Conservation (phyloP, 2,329 filamentous ascomycete genomes). For the Scedosporium minutisporum region DNA sequence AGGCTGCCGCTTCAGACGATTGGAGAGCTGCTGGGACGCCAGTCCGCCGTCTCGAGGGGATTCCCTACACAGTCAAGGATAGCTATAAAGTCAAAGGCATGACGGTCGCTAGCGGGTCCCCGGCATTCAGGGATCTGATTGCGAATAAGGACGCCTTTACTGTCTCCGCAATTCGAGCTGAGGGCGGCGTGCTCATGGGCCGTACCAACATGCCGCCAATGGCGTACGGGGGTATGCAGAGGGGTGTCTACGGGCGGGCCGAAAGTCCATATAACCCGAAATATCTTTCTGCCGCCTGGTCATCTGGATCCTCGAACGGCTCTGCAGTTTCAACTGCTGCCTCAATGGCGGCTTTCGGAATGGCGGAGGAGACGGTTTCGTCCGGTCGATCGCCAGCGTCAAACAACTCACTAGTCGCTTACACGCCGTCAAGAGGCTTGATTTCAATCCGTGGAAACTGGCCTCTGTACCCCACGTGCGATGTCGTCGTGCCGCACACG, state of each 20-base stretch:
- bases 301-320: slow-evolving; percentile 49
- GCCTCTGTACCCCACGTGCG: too few relatives aligned
- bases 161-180: slow-evolving; percentile 33
- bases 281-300: slow-evolving; percentile 44
- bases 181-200: slow-evolving; percentile 37
- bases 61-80: slow-evolving; percentile 49
- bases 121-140: slow-evolving; percentile 39
- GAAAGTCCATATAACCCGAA: slow-evolving; percentile 45
- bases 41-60: slow-evolving; percentile 35
- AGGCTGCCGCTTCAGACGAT: slow-evolving; percentile 19
- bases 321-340: slow-evolving; percentile 39
- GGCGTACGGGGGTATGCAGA: slow-evolving; percentile 45
- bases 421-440: too few relatives aligned
- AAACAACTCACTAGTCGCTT: too few relatives aligned
- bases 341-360: slow-evolving; percentile 29
- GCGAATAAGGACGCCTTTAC: slow-evolving; percentile 43
- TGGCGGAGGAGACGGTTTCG: too few relatives aligned
- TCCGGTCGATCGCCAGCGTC: too few relatives aligned
- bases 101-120: slow-evolving; percentile 43
- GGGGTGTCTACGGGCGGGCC: slow-evolving; percentile 45
- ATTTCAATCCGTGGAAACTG: too few relatives aligned
- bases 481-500: too few relatives aligned
- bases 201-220: slow-evolving; percentile 10
- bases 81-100: slow-evolving; percentile 44
- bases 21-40: slow-evolving; percentile 12